phyloP scores from a whole-genome alignment of 129 eudicot species.

The Artemisia annua region DNA sequence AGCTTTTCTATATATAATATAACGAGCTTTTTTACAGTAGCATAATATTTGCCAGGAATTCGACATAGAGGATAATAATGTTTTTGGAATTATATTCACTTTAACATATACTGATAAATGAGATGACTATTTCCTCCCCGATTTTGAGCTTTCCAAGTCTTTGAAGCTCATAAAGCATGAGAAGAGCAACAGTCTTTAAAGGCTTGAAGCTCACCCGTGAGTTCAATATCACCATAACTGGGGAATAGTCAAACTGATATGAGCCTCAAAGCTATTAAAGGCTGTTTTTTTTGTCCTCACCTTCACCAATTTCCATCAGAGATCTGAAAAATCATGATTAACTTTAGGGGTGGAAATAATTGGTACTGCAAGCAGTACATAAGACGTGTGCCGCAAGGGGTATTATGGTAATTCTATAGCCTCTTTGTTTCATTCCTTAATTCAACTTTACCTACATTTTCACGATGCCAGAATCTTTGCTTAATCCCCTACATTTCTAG shows the following conservation, averaged over 20 bases:
- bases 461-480: too few species aligned
- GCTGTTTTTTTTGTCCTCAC: constrained; percentile 46
- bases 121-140: background rate
- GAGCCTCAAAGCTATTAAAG: constrained; percentile 52
- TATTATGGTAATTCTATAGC: too few species aligned
- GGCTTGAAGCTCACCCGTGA: too few species aligned
- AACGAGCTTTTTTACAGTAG: background rate
- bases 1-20: too few species aligned
- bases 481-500: too few species aligned
- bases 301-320: constrained; percentile 58
- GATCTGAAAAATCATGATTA: constrained; percentile 41
- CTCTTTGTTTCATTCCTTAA: too few species aligned
- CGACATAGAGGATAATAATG: background rate
- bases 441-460: too few species aligned
- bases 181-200: constrained; percentile 76
- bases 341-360: too few species aligned
- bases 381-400: too few species aligned
- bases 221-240: constrained; percentile 44
- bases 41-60: background rate
- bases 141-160: constrained; percentile 48
- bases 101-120: background rate
- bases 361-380: too few species aligned
- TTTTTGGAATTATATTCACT: background rate
- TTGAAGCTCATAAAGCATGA: constrained; percentile 66
- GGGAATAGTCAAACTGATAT: constrained; percentile 65